phyloP scores from a whole-genome alignment of 1,284 basidiomycete species.

The Exsudoporus floridanus region DNA sequence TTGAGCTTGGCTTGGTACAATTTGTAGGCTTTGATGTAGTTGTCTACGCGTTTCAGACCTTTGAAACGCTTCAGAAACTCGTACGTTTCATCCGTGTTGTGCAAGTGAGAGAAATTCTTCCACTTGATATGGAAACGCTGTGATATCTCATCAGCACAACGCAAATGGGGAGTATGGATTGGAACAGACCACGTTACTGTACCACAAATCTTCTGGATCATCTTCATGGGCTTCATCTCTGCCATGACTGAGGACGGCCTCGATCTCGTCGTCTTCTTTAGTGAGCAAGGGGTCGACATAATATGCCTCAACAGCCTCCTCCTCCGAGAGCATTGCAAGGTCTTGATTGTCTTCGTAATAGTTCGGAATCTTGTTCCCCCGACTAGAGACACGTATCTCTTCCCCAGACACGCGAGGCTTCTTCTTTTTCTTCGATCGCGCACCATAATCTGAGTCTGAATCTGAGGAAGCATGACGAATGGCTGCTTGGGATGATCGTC shows the following conservation, averaged over 20 bases:
- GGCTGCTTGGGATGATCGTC: conserved; percentile 43
- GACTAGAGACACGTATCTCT: conserved; percentile 77
- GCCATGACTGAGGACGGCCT: conserved; percentile 78
- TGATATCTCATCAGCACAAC: conserved; percentile 5
- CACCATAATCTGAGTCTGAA: conserved; percentile 87
- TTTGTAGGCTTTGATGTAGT: conserved; percentile 93
- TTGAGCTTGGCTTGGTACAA: conserved; percentile 70
- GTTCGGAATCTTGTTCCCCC: conserved; percentile 80
- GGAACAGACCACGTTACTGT: conserved; percentile 71
- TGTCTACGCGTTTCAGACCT: conserved; percentile 96
- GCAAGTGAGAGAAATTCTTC: conserved; percentile 91
- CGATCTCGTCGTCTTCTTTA: conserved; percentile 86
- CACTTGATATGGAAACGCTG: conserved; percentile 96
- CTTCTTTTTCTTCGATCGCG: conserved; percentile 85
- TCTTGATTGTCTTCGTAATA: conserved; percentile 84
- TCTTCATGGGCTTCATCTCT: conserved; percentile 78
- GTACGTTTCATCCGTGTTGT: conserved; percentile 97
- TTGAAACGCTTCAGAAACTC: conserved; percentile 92
- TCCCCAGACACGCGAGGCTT: conserved; percentile 56
- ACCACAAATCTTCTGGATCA: conserved; percentile 79
- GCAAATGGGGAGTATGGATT: neutral
- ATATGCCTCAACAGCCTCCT: conserved; percentile 49
- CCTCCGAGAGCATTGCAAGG: conserved; percentile 76
- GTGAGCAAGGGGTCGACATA: conserved; percentile 55
- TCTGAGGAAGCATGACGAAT: conserved; percentile 53